Percentiles rank a stretch among this genome's conserved stretches.
phyloP scores from a whole-genome alignment of 129 eudicot genomes.

The Erigeron canadensis region DNA sequence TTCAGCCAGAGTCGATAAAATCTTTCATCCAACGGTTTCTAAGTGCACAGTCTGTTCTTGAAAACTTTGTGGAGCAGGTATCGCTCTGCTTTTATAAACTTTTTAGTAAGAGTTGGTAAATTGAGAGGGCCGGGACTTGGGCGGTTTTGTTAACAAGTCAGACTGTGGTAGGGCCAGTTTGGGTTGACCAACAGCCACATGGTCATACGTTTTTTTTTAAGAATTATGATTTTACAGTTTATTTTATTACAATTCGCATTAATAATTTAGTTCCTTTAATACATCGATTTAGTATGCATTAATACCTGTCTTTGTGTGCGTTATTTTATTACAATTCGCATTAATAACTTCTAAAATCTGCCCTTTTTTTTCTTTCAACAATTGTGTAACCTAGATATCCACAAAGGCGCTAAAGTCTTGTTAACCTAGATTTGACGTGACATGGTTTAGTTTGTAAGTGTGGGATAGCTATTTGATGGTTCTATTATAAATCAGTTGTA shows the following conservation, averaged over 20 bases:
- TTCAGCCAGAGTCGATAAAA: constrained; percentile 61
- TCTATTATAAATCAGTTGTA: too few species aligned
- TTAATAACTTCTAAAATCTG: too few species aligned
- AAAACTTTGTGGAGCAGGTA: constrained; percentile 72
- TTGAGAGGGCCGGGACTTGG: neutral
- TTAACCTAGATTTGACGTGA: too few species aligned
- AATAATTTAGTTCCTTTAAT: neutral
- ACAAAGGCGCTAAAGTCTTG: too few species aligned
- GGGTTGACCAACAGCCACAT: neutral
- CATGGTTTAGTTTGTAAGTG: too few species aligned
- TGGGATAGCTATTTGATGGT: too few species aligned
- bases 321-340: too few species aligned
- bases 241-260: neutral
- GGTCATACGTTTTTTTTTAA: neutral
- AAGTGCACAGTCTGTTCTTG: constrained; percentile 66
- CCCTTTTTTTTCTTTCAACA: too few species aligned
- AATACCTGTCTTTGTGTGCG: neutral
- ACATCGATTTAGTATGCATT: neutral
- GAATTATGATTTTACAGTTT: neutral
- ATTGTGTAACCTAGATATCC: too few species aligned
- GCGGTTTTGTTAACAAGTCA: neutral
- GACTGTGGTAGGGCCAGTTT: neutral
- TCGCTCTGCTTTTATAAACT: neutral
- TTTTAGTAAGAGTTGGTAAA: neutral
- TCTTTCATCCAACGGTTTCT: constrained; percentile 68